phyloP scores from a whole-genome alignment of 495 filamentous ascomycete species.

The Baudoinia panamericana region DNA sequence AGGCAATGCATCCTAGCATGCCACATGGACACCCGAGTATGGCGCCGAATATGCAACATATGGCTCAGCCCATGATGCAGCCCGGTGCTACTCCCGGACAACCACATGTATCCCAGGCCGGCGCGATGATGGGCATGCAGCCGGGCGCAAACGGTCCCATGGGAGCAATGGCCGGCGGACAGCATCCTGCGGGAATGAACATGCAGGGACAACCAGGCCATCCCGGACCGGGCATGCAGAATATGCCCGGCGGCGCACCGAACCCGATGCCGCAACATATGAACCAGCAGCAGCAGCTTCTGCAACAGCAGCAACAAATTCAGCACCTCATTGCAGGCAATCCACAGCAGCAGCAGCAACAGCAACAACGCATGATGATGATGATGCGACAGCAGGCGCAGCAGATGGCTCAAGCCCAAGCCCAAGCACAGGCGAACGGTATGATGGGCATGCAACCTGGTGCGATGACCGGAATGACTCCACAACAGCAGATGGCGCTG shows the following conservation, averaged over 20 bases:
- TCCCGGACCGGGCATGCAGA: slow-evolving; percentile 17
- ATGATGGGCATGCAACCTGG: slow-evolving; percentile 14
- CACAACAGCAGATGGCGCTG: slow-evolving; percentile 14
- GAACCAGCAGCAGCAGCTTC: slow-evolving; percentile 54
- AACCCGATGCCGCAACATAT: slow-evolving; percentile 73
- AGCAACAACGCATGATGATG: slow-evolving; percentile 14
- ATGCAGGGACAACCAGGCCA: slow-evolving; percentile 7
- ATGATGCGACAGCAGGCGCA: slow-evolving; percentile 28
- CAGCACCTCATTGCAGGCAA: too few relatives aligned
- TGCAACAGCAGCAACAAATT: slow-evolving; percentile 34
- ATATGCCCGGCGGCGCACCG: slow-evolving; percentile 37
- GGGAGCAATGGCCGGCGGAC: slow-evolving; percentile 32
- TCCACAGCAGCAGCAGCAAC: slow-evolving; percentile 13
- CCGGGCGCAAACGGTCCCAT: slow-evolving; percentile 40
- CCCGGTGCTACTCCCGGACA: slow-evolving; percentile 65
- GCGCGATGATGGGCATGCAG: slow-evolving; percentile 74
- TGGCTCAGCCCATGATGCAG: slow-evolving; percentile 64
- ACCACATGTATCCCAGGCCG: slow-evolving; percentile 65
- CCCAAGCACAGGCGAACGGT: slow-evolving; percentile 11
- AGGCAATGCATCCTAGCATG: slow-evolving; percentile 38
- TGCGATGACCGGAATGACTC: slow-evolving; percentile 13
- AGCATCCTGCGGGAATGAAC: slow-evolving; percentile 12
- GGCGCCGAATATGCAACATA: slow-evolving; percentile 47
- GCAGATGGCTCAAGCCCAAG: slow-evolving; percentile 19
- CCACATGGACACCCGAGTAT: slow-evolving; percentile 60